A percentile compares a stretch with the other conserved stretches of the same genome.
These are phyloP conservation scores for Amborella trichopoda DNA, from an alignment of 164 flowering plant genomes.

Conservation along the genomic window DNA sequence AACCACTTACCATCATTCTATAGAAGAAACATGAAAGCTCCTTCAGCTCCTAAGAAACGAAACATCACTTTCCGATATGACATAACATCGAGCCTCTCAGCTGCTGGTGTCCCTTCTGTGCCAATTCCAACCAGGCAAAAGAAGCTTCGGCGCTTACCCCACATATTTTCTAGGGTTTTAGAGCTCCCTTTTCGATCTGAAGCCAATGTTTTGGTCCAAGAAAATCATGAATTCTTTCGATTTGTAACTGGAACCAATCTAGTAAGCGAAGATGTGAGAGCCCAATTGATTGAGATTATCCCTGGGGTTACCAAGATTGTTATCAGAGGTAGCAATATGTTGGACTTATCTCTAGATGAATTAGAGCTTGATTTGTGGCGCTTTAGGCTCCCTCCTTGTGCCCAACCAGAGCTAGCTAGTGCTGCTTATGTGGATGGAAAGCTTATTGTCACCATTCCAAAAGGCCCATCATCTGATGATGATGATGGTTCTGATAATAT, in stretches of 20 bases:
- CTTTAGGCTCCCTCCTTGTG: conserved; percentile 62
- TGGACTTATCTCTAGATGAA: conserved; percentile 25
- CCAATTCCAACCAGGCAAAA: conserved; percentile 18
- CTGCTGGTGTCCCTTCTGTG: conserved; percentile 4
- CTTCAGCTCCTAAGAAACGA: conserved; percentile 40
- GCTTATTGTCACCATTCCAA: conserved; percentile 78
- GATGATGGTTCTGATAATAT: neutral
- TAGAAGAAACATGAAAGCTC: conserved; percentile 24
- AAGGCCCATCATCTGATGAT: conserved; percentile 15
- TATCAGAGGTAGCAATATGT: conserved; percentile 26
- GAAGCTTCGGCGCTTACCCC: conserved; percentile 74
- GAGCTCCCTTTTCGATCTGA: conserved; percentile 69
- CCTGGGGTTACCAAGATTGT: conserved; percentile 77
- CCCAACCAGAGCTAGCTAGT: conserved; percentile 58
- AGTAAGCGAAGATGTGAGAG: conserved; percentile 28
- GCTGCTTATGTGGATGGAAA: conserved; percentile 58
- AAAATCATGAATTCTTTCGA: conserved; percentile 33
- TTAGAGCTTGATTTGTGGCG: conserved; percentile 80
- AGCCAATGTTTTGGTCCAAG: conserved; percentile 60
- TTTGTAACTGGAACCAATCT: conserved; percentile 30
- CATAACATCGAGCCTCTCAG: conserved; percentile 14
- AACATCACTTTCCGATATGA: conserved; percentile 33
- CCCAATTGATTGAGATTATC: conserved; percentile 42
- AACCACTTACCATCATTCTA: neutral
- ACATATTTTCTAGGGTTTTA: conserved; percentile 61